Evolutionary conservation across 257 asterid species (phyloP), one percentile per base, ranked within the genome.

Genomic region (Capsicum pubescens): DNA sequence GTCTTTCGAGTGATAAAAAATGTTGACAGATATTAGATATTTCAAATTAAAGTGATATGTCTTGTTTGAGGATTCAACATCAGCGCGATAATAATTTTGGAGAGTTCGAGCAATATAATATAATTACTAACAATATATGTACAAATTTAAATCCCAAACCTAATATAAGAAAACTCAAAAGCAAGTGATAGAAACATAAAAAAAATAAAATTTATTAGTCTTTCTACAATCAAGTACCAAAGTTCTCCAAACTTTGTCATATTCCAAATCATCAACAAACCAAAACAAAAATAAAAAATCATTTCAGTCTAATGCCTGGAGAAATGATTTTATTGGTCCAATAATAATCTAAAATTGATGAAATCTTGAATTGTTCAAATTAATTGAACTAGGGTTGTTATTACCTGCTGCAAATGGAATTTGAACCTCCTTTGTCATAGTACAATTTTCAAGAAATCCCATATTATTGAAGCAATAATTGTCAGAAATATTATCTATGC

Each of bases 361-460:
- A 68, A 68, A 86, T 26, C 87, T 84, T 10, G 83, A 52, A 66
- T 83, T 21, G 86, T 74, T 83, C 60, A 85, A 85, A 86, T 71
- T 86, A 85, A 76, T 80, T 21, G 92, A 87, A 56, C 63, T 86
- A 87, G 87, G 87, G 85, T 90, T 88, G 7, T 74, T 74, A 88
- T 90, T 26, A 26, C 32, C 32, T 26, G 32, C 93, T 87, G 87
- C 89, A 56, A 83, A 69, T 26, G 91, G 81, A 14, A 76, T 52
- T 52, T 76, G 61, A 70, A 66, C 80, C 70, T 83, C 86, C 82
- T 87, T 84, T 55, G 84, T 74, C 15, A 79, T 63, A 15, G 78
- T 81, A 76, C 89, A 90, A 60, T 86, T 87, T 70, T 89, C 95
- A 21, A 83, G 71, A 86, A 87, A 70, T 14, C 89, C 91, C 85